phyloP scores from a whole-genome alignment of 2,329 filamentous ascomycete species.

The Malbranchea zuffiana region DNA sequence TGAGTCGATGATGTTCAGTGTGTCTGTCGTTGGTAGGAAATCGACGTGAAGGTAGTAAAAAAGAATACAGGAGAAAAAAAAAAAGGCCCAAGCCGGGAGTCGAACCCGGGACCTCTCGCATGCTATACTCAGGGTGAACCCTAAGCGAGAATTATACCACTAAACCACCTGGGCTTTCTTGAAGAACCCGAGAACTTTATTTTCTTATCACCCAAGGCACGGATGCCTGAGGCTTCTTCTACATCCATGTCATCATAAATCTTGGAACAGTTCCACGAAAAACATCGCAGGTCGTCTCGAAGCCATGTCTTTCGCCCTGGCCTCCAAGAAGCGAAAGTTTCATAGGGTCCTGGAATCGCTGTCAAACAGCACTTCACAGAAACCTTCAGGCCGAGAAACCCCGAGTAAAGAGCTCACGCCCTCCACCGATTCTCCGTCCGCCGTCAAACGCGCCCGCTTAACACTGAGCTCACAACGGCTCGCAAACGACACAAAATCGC shows the following conservation, averaged over 20 bases:
- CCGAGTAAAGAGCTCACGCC: neutral
- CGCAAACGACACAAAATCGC: conserved; percentile 6
- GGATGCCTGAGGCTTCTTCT: too few species aligned
- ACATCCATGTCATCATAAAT: too few species aligned
- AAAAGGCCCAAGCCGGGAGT: conserved; percentile 12
- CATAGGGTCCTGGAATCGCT: conserved; percentile 38
- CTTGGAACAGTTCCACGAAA: neutral
- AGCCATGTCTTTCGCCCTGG: conserved; percentile 35
- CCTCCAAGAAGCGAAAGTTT: conserved; percentile 39
- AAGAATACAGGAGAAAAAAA: conserved; percentile 7
- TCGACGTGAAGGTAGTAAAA: neutral
- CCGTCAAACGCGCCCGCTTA: conserved; percentile 16
- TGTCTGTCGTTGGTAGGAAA: too few species aligned
- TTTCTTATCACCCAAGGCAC: too few species aligned
- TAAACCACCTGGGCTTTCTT: conserved; percentile 13
- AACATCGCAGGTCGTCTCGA: neutral
- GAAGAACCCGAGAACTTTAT: too few species aligned
- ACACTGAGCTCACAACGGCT: conserved; percentile 7
- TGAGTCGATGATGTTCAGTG: too few species aligned
- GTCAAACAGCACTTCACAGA: conserved; percentile 21
- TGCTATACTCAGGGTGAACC: conserved; percentile 6
- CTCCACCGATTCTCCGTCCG: too few species aligned
- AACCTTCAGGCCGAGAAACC: conserved; percentile 1
- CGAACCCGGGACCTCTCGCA: conserved; percentile 16
- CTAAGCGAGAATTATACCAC: conserved; percentile 21